Conservation (phyloP, 2,329 filamentous ascomycete genomes). For the Gremmenia infestans region DNA sequence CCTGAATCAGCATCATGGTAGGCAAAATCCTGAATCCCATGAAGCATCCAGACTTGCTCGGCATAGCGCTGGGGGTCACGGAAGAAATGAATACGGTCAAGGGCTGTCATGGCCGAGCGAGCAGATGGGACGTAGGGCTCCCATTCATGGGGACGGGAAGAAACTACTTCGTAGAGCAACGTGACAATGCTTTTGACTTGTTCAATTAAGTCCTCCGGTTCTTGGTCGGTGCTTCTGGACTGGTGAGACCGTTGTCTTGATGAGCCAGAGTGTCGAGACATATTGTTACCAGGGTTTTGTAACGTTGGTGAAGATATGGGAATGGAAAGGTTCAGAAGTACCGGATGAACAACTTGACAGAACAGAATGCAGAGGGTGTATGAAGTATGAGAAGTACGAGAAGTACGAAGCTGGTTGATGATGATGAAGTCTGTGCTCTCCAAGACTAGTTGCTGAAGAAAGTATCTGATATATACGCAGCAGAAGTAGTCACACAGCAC, state of each 20-base stretch:
- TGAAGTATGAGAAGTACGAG: neutral
- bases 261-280: slow-evolving; percentile 22
- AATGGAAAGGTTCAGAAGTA: neutral
- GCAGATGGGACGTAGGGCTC: slow-evolving; percentile 34
- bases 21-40: slow-evolving; percentile 44
- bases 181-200: slow-evolving; percentile 27
- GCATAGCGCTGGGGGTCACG: slow-evolving; percentile 30
- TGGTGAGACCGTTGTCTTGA: slow-evolving; percentile 19
- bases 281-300: neutral
- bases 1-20: slow-evolving; percentile 44
- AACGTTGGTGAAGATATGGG: neutral
- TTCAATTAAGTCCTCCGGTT: slow-evolving; percentile 23
- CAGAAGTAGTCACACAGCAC: neutral
- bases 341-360: neutral
- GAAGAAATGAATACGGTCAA: slow-evolving; percentile 37
- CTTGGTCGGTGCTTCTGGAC: slow-evolving; percentile 12
- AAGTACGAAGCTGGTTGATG: neutral
- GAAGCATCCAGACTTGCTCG: slow-evolving; percentile 39
- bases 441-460: neutral
- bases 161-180: slow-evolving; percentile 24
- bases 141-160: slow-evolving; percentile 25
- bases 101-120: slow-evolving; percentile 34
- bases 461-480: neutral
- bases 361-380: neutral
- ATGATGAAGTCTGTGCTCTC: neutral